Evolutionary conservation across 768 basidiomycete genomes (phyloP).

Genomic region (Psilocybe sp.): DNA sequence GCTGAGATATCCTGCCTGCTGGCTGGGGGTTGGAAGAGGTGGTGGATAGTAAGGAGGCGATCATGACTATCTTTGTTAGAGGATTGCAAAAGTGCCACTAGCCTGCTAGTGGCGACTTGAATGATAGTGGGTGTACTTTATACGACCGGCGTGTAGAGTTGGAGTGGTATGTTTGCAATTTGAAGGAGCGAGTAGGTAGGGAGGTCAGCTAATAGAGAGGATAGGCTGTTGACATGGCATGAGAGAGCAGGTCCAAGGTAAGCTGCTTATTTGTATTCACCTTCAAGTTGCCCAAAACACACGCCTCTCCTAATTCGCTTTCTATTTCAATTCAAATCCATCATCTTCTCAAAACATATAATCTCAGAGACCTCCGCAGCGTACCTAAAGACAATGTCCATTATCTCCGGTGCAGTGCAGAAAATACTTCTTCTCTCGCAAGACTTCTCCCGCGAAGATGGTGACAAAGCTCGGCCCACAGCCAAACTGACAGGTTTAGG

Average conservation of each 20-base stretch:
- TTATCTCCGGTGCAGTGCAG: no score
- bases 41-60: constrained; percentile 19
- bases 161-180: neutral
- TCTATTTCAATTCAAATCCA: no score
- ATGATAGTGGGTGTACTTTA: constrained; percentile 12
- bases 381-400: no score
- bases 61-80: constrained; percentile 7
- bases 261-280: neutral
- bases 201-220: constrained; percentile 1
- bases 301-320: no score
- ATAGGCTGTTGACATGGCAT: constrained; percentile 10
- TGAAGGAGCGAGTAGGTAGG: neutral
- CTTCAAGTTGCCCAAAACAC: no score
- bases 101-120: neutral
- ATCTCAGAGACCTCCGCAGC: no score
- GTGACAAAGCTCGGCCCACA: no score
- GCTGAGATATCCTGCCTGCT: constrained; percentile 59
- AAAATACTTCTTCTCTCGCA: no score
- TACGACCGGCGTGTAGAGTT: constrained; percentile 15
- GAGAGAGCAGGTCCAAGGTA: constrained; percentile 3
- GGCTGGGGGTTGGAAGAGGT: constrained; percentile 25
- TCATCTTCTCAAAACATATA: no score
- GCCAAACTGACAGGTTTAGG: no score
- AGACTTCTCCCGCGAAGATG: no score
- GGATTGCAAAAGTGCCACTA: neutral